Evolutionary conservation across 768 basidiomycete genomes (phyloP), one percentile per base, ranked within the genome.

Genomic region (Hypholoma sublateritium): DNA sequence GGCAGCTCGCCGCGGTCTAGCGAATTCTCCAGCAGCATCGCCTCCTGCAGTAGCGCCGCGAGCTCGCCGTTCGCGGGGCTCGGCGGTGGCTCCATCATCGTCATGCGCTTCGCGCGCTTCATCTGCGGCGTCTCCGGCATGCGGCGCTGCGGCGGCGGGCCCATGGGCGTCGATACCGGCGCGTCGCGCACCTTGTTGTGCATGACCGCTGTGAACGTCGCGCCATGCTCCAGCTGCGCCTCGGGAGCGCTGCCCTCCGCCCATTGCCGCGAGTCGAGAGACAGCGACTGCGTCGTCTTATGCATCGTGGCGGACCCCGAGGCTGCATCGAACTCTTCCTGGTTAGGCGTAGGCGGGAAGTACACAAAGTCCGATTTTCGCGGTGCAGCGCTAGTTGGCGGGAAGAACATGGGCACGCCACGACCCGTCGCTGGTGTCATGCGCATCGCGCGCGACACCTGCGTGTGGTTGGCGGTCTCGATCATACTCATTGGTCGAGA

Each of bases 31-130:
- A 88, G 66, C 52, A 81, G 62, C 28, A 85, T 81, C 6, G 87
- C 82, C 50, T 86, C 82, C 43, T 81, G 79, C 24, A 88, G 64
- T 46, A 89, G 69, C 32, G 73, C 67, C 4, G 81, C 76, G 54
- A 89, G 65, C 45, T 88, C 87, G 2, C 78, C 79, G 32, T 60
- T 70, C 6, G 77, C 80, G 32, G 83, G 82, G 63, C 76, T 85
- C 22, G 74, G 19, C 2, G 79, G 75, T 5, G 71, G 59, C 58
- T 79, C 74, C 28, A 69, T 60, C 53, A 66, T 62, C 21, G 67
- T 65, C 16, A 70, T 70, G 25, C 68, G 70, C 55, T 73, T 73
- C 6, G 59, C 51, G 51, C 62, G 68, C 53, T 59, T 66, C 50
- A 61, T 14, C 48, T 70, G 72, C 25, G 74, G 72, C 8, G 71